Base-by-base conservation (phyloP, 768 basidiomycete genomes). In the Rickenella mellea region DNA sequence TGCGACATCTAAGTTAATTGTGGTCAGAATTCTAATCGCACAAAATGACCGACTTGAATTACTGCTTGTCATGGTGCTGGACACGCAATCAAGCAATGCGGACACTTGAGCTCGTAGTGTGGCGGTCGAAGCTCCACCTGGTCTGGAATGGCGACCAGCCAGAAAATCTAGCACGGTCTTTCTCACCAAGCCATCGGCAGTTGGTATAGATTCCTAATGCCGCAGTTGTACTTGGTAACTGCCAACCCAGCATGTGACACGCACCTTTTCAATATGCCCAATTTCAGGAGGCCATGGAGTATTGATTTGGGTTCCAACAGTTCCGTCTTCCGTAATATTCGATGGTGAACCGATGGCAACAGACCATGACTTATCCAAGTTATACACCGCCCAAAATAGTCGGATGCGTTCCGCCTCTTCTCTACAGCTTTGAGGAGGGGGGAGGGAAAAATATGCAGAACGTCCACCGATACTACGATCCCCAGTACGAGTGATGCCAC, bases 261-360 rank as follows among this genome's bases (percentile, higher is more conserved):
- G 21, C 17, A 58, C 58, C 41, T 52, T 45, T 32, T 27, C 35
- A 17, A 41, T 51, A 10, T 31, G 36, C 17, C 33, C 41, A 31
- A 51, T 47, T 30, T 52, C 52, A 29, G 58, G 37, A 17, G 71
- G 72, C 71, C 71, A 73, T 1, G 64, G 60, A 0, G 65, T 61
- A 44, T 68, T 64, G 42, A 71, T 60, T 41, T 43, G 31, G 8
- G 50, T 43, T 12, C 55, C 51, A 15, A 54, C 39, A 9, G 42
- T 46, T 1, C 56, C 60, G 31, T 59, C 59, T 25, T 59, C 47
- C 22, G 17, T 43, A 26, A 63, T 54, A 11, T 50, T 59, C 2
- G 55, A 54, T 1, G 63, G 52, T n/a, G 58, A 54, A 2, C 53
- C 47, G n/a, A 62, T 42, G 1, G 59, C 47, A 4, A 58, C 54